Conservation (phyloP, 2,329 filamentous ascomycete genomes). For the Alternaria sp. region DNA sequence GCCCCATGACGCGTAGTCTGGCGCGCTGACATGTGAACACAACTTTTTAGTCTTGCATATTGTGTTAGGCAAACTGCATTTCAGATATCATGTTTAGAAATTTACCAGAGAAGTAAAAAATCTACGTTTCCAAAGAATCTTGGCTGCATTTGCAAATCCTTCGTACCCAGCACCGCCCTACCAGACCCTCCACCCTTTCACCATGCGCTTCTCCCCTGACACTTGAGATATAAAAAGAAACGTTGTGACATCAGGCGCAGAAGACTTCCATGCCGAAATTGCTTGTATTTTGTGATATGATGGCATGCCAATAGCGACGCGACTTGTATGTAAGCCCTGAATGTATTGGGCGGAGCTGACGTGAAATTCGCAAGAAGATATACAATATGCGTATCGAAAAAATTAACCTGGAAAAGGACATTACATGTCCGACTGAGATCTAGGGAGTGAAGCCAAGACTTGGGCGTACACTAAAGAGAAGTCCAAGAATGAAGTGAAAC, state of each 20-base stretch:
- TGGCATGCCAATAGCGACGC: neutral
- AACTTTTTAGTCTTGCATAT: neutral
- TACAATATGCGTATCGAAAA: neutral
- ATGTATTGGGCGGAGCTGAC: neutral
- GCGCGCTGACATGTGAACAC: constrained; percentile 16
- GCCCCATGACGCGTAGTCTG: constrained; percentile 6
- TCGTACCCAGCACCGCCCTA: neutral
- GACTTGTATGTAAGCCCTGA: neutral
- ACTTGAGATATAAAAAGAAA: neutral
- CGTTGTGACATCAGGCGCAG: neutral
- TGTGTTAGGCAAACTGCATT: neutral
- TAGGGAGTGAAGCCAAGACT: neutral
- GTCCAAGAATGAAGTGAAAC: neutral
- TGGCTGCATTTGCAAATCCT: neutral
- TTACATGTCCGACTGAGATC: neutral
- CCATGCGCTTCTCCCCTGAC: neutral
- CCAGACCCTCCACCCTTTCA: neutral
- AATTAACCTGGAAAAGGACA: neutral
- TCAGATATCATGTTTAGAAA: neutral
- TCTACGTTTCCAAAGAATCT: neutral
- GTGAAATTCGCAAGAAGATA: neutral
- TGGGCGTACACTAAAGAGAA: neutral
- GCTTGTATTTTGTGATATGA: neutral
- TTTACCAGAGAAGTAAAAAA: neutral
- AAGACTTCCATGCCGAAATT: neutral